Base-by-base conservation (phyloP, 257 asterid genomes). In the Prunella vulgaris region DNA sequence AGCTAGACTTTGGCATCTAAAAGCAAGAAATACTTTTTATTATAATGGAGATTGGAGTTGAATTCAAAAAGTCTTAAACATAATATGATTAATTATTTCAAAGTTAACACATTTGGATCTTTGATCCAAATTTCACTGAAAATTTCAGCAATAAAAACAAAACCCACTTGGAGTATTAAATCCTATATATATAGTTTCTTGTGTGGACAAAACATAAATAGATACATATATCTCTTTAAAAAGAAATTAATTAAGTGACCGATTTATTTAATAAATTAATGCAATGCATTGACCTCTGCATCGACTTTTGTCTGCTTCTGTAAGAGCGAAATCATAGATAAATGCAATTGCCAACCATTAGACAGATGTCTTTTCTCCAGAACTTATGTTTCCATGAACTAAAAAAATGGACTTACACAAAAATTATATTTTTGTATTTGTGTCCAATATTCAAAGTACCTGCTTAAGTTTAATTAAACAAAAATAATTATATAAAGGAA, bases 221-320 rank as follows among this genome's bases (percentile, higher is more conserved):
- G 37, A n/a, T n/a, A n/a, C n/a, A n/a, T n/a, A n/a, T n/a, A n/a
- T 67, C 54, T 49, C 64, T 56, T 49, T 10, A 54, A 2, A 7
- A 60, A 17, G 22, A 38, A 64, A 61, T 32, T 30, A 48, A 69
- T 46, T 35, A 68, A 68, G 56, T 49, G 44, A 52, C n/a, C 54
- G 64, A 7, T 17, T 28, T 35, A 0, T 44, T 3, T 20, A 52
- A 73, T 8, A 38, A 69, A 53, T 72, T 71, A n/a, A n/a, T n/a
- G n/a, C 59, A 71, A 40, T 52, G 72, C 79, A 78, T 83, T 78
- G 90, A 78, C 85, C 75, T 72, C 35, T 75, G 79, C 80, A 61
- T 64, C 75, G 10, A 52, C 51, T 75, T n/a, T n/a, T 77, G 84
- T 85, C 59, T 66, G 76, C 66, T 75, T 66, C 27, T 68, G 69